These are phyloP conservation scores for Orbilia ellipsospora DNA, from an alignment of 2,329 filamentous ascomycete genomes.

Conservation along the genomic window DNA sequence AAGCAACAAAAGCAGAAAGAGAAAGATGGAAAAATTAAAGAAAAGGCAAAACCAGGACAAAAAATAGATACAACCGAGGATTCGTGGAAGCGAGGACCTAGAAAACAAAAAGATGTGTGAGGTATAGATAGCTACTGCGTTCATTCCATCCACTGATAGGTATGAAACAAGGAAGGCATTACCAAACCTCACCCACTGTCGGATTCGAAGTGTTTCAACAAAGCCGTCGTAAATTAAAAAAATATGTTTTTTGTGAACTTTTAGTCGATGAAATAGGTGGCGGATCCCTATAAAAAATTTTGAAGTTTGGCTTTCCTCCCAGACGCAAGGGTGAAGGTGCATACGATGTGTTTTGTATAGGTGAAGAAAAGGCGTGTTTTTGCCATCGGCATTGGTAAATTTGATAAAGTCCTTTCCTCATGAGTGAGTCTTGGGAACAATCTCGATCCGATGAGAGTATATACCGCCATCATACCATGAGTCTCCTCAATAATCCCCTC, in stretches of 20 bases:
- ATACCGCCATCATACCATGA: conserved; percentile 50
- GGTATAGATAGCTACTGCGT: conserved; percentile 26
- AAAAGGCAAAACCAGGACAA: conserved; percentile 13
- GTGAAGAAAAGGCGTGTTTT: conserved; percentile 5
- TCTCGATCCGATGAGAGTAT: conserved; percentile 27
- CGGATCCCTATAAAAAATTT: conserved; percentile 45
- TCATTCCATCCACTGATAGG: conserved; percentile 6
- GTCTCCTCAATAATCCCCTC: conserved; percentile 55
- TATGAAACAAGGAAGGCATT: conserved; percentile 24
- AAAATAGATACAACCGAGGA: conserved; percentile 39
- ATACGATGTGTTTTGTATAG: conserved; percentile 42
- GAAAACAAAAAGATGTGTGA: conserved; percentile 36
- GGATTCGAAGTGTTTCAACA: background rate
- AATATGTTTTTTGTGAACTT: conserved; percentile 20
- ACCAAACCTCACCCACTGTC: conserved; percentile 46
- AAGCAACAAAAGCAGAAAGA: conserved; percentile 14
- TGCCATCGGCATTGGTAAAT: background rate
- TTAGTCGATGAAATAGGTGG: conserved; percentile 24
- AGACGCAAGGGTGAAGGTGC: conserved; percentile 49
- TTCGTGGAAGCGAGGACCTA: conserved; percentile 36
- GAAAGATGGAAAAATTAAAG: conserved; percentile 16
- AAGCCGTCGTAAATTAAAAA: conserved; percentile 28
- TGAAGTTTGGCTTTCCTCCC: conserved; percentile 44
- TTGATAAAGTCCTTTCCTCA: conserved; percentile 27
- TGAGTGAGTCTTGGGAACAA: conserved; percentile 29